Base-by-base conservation (phyloP, 2,329 filamentous ascomycete species). In the Ilyonectria mors-panacis region DNA sequence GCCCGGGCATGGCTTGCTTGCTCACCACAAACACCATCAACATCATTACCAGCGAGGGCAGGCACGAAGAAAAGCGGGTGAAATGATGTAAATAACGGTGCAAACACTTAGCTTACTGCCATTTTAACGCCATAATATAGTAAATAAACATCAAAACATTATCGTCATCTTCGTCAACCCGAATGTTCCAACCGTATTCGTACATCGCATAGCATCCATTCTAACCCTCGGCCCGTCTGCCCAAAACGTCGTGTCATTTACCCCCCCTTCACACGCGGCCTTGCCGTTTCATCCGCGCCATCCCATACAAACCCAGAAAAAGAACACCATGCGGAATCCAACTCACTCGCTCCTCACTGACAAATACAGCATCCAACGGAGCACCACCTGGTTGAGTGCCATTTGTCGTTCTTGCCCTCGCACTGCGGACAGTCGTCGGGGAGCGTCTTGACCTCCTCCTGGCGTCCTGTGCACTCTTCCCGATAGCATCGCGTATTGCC, bases 301-400 rank as follows among this genome's bases (percentile, higher is more conserved):
- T 44, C 26, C 17, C 55, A 42, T 37, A 9, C 47, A 23, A 39
- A 48, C 30, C 28, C 59, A 26, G 47, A 37, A 19, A n/a, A 13
- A 37, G 10, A 19, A 23, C 33, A 42, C 21, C 35, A 23, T 33
- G 35, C 53, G 28, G 17, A 28, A 13, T 53, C 30, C 19, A 35
- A 53, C 8, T 56, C 58, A 61, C 19, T 15, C 53, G 23, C 17
- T 21, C 35, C 28, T 76, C 56, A 76, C 62, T 75, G 73, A 45
- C 74, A 76, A 55, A 72, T 72, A 60, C 76, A 78, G 71, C 79
- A 81, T 56, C 79, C 79, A 17, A 79, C 76, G 3, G 77, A 78
- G 60, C 80, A 81, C 80, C 80, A 82, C 60, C 79, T 73, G 6
- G 79, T 76, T 7, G 80, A 82, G 48, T 71, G 73, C 58, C 77